Evolutionary conservation across 148 eudicot species (phyloP).

Genomic region (Rhododendron griersonianum): DNA sequence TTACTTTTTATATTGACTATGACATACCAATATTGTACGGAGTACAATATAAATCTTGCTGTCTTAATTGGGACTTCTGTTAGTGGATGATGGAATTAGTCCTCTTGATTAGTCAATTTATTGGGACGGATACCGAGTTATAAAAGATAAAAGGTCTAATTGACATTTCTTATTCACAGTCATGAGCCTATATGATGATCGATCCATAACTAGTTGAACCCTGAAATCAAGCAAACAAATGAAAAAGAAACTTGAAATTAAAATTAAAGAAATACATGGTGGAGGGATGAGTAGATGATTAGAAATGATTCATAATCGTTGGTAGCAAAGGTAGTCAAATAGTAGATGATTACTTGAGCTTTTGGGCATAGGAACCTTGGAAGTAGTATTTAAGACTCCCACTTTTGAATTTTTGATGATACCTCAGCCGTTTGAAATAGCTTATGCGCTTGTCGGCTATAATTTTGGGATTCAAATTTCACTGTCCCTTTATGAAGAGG

Average conservation of each 20-base stretch:
- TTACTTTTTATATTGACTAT: neutral
- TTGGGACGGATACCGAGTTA: neutral
- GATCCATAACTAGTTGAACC: neutral
- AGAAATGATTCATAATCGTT: neutral
- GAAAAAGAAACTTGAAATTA: neutral
- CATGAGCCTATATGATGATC: neutral
- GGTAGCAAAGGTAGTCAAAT: neutral
- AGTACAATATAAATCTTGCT: no score
- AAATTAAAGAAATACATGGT: neutral
- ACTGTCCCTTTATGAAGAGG: no score
- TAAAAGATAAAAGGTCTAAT: neutral
- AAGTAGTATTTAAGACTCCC: neutral
- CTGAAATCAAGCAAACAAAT: neutral
- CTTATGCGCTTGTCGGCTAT: no score
- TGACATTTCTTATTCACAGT: neutral
- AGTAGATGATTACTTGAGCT: conserved; percentile 5
- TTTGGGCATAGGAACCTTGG: neutral
- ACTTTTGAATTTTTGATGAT: no score
- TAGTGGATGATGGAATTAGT: neutral
- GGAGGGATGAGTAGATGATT: neutral
- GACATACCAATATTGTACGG: no score
- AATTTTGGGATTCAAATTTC: no score
- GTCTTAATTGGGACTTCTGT: neutral
- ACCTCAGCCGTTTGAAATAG: no score
- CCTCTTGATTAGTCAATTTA: neutral